Evolutionary conservation across 2,329 filamentous ascomycete genomes (phyloP).

Genomic region (Colletotrichum karsti): DNA sequence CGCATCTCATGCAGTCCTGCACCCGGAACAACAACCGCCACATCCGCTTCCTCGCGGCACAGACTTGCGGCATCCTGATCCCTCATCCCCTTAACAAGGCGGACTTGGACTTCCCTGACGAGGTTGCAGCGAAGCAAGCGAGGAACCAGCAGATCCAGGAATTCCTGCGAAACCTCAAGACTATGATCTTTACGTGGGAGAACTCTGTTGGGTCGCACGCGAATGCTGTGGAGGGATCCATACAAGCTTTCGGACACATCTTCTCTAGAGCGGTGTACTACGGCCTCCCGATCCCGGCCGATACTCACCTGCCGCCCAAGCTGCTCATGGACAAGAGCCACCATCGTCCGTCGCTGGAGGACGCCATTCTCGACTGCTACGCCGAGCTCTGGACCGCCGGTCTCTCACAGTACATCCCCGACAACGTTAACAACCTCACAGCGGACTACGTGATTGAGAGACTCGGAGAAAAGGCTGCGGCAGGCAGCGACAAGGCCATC

Average conservation of each 20-base stretch:
- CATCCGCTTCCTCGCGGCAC: slow-evolving; percentile 72
- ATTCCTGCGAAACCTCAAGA: slow-evolving; percentile 38
- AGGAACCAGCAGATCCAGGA: slow-evolving; percentile 20
- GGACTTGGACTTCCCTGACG: slow-evolving; percentile 43
- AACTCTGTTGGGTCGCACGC: slow-evolving; percentile 52
- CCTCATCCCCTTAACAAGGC: slow-evolving; percentile 64
- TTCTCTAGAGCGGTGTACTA: slow-evolving; percentile 56
- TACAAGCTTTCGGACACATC: slow-evolving; percentile 54
- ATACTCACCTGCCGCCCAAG: slow-evolving; percentile 38
- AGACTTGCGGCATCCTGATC: slow-evolving; percentile 78
- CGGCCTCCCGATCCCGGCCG: slow-evolving; percentile 36
- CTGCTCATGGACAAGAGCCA: slow-evolving; percentile 39
- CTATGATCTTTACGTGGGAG: slow-evolving; percentile 54
- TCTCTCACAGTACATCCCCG: slow-evolving; percentile 39
- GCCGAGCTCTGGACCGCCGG: slow-evolving; percentile 57
- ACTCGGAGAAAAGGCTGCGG: slow-evolving; percentile 75
- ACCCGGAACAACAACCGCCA: slow-evolving; percentile 77
- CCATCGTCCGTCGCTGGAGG: slow-evolving; percentile 45
- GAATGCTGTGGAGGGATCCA: slow-evolving; percentile 55
- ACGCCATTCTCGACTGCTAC: slow-evolving; percentile 53
- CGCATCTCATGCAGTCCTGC: slow-evolving; percentile 61
- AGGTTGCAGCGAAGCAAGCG: slow-evolving; percentile 34
- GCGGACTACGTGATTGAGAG: slow-evolving; percentile 64
- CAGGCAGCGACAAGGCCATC: slow-evolving; percentile 84
- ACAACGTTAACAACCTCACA: slow-evolving; percentile 34